Evolutionary conservation across 2,329 filamentous ascomycete genomes (phyloP), one percentile per base, ranked within the genome.

Genomic region (Calonectria hawksworthii): DNA sequence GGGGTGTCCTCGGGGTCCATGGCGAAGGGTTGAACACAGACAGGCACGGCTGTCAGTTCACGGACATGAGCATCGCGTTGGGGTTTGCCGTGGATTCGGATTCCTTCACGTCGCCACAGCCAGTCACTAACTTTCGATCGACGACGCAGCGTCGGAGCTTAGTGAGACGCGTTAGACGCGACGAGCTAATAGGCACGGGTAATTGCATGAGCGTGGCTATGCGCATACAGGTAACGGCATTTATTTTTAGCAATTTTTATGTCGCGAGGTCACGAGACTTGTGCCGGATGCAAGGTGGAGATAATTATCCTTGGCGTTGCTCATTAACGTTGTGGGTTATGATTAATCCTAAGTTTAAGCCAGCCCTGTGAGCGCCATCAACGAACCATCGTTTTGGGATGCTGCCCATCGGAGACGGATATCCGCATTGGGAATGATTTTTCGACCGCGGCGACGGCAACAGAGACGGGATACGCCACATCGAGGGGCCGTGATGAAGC

Each of bases 1-100:
- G 79, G 76, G 28, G 75, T 73, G 30, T 74, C 75, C 51, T 80
- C 78, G 54, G 75, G 68, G 56, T 83, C 78, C 83, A 85, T 84
- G 30, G n/a, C 66, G 38, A 61, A n/a, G 14, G 4, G 18, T 32
- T 32, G 21, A 50, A 41, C 30, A 68, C 11, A n/a, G 69, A 26
- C 34, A 54, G 34, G 59, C 30, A 21, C 44, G 34, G 32, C 36
- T 47, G 68, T 74, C 68, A 78, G 44, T 36, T 67, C 28, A 51
- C 50, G 66, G 68, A 59, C 69, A 80, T 78, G 38, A 70, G 70
- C 74, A 80, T 78, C 28, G 65, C 73, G 77, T 79, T 23, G 61
- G 63, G n/a, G 65, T 36, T 21, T 63, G 56, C 30, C 67, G 70
- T 77, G 44, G 70, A 72, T 56, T 79, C 59, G 50, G 41, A 54